Evolutionary conservation across 345 rosid genomes (phyloP).

Genomic region (Murraya paniculata): DNA sequence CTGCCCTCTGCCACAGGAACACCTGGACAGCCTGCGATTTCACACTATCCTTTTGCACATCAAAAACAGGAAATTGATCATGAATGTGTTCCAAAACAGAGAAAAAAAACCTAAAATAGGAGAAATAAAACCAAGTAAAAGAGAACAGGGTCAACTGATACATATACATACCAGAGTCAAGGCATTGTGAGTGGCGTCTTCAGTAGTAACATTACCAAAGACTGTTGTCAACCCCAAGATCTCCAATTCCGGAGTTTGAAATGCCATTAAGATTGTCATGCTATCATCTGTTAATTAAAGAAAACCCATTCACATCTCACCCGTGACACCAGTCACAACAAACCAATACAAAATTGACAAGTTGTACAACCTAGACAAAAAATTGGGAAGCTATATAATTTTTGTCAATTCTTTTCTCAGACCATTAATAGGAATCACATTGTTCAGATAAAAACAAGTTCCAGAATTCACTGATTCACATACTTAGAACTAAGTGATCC

Average conservation of each 20-base stretch:
- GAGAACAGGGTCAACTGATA: background rate
- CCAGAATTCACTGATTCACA: background rate
- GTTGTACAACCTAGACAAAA: background rate
- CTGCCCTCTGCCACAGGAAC: constrained; percentile 90
- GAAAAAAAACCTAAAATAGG: background rate
- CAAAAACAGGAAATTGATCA: constrained; percentile 46
- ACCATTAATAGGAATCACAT: background rate
- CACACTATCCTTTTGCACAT: constrained; percentile 88
- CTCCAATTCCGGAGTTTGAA: constrained; percentile 71
- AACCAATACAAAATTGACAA: background rate
- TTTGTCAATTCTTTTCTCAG: background rate
- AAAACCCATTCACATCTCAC: background rate
- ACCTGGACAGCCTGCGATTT: constrained; percentile 79
- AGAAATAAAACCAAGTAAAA: background rate
- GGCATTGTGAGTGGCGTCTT: constrained; percentile 82
- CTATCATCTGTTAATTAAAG: constrained; percentile 60
- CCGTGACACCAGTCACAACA: background rate
- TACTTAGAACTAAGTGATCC: background rate
- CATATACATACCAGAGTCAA: constrained; percentile 63
- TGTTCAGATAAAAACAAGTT: background rate
- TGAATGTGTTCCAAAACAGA: constrained; percentile 30
- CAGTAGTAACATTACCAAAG: constrained; percentile 76
- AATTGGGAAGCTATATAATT: background rate
- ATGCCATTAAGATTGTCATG: constrained; percentile 96
- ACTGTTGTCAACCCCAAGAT: constrained; percentile 82